Conservation (phyloP, 495 filamentous ascomycete species). For the Penicillium cosmopolitanum region DNA sequence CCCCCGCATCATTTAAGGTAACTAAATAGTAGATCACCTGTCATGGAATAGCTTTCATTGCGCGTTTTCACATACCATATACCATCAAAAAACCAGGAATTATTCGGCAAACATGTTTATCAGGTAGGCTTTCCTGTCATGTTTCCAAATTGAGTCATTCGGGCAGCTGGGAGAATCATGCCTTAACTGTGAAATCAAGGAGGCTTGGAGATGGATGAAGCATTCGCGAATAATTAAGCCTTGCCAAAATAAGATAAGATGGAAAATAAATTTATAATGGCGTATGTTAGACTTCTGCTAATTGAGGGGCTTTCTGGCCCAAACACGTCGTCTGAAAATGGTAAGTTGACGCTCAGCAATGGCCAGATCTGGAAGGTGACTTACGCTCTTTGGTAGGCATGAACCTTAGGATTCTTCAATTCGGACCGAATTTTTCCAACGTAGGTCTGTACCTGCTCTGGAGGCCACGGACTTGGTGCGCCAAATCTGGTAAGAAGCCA, state of each 20-base stretch:
- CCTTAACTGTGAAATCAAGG: no score
- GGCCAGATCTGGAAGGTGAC: not conserved
- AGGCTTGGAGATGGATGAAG: no score
- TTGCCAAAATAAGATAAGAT: not conserved
- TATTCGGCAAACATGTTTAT: no score
- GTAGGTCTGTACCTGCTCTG: constrained; percentile 29
- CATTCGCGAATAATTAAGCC: no score
- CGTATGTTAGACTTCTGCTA: not conserved
- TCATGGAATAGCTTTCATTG: not conserved
- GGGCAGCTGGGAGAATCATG: no score
- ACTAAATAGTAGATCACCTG: not conserved
- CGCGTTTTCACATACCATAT: no score
- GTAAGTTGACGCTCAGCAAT: not conserved
- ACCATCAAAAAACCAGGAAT: no score
- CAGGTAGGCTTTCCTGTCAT: no score
- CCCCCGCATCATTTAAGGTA: not conserved
- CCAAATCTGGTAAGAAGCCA: constrained; percentile 32
- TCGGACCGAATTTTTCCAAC: constrained; percentile 24
- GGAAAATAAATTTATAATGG: not conserved
- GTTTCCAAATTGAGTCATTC: no score
- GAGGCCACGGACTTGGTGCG: constrained; percentile 24
- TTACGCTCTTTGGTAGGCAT: constrained; percentile 24
- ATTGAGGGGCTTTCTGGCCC: constrained; percentile 24
- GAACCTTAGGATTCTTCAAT: constrained; percentile 26
- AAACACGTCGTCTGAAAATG: constrained; percentile 17